Evolutionary conservation across 2,329 filamentous ascomycete genomes (phyloP).

Genomic region (Talaromyces islandicus): DNA sequence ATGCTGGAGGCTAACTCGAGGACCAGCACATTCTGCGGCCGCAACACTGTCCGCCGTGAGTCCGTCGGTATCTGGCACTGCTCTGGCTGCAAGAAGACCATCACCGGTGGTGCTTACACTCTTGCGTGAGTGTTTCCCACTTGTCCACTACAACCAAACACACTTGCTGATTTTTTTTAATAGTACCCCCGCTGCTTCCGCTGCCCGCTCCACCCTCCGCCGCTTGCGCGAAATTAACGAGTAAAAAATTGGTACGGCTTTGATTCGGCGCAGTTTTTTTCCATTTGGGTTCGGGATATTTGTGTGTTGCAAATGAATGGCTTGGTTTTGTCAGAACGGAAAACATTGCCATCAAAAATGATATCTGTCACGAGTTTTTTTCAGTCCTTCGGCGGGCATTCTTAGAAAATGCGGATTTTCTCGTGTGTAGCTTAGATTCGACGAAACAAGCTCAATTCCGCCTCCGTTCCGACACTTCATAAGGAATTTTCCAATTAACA

Average conservation of each 20-base stretch:
- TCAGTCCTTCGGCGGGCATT: slow-evolving; percentile 10
- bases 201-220: slow-evolving; percentile 93
- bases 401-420: slow-evolving; percentile 9
- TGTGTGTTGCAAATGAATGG: slow-evolving; percentile 11
- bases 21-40: slow-evolving; percentile 87
- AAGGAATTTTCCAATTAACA: not conserved
- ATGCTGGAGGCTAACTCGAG: not conserved
- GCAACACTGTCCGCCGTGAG: slow-evolving; percentile 86
- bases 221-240: slow-evolving; percentile 96
- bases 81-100: slow-evolving; percentile 88
- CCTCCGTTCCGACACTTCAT: slow-evolving; percentile 2
- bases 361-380: slow-evolving; percentile 10
- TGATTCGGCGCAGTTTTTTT: slow-evolving; percentile 34
- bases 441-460: slow-evolving; percentile 10
- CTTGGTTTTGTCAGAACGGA: slow-evolving; percentile 10
- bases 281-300: slow-evolving; percentile 9
- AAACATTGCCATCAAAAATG: slow-evolving; percentile 7
- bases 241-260: slow-evolving; percentile 33
- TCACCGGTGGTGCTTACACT: slow-evolving; percentile 89
- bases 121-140: slow-evolving; percentile 71
- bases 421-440: slow-evolving; percentile 12
- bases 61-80: slow-evolving; percentile 96
- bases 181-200: slow-evolving; percentile 86
- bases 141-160: not conserved
- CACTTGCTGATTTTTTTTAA: slow-evolving; percentile 14